Base-by-base conservation (phyloP, 2,329 filamentous ascomycete species). In the Ophiocordyceps camponoti-leonardi region DNA sequence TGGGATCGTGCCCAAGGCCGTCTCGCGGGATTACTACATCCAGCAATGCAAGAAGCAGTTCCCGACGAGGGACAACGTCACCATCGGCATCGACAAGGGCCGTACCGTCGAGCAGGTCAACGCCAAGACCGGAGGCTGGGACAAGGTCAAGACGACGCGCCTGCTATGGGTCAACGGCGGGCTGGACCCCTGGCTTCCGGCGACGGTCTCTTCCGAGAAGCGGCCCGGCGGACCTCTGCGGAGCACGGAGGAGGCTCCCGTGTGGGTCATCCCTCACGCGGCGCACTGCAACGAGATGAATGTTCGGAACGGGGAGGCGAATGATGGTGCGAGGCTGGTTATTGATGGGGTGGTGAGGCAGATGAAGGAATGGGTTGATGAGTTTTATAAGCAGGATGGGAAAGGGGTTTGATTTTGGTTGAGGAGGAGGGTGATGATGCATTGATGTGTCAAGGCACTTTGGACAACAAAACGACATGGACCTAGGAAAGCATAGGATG, bases 91-190 rank as follows among this genome's bases (percentile, higher is more conserved):
- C 5, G 53, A 60, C 31, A 49, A 45, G 2, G 69, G 71, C 45
- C 67, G 63, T 53, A 72, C 68, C 0, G 67, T 67, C 2, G 58
- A 58, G 3, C 56, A 65, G 22, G 53, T 77, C 37, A 81, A 81
- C 55, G 56, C 52, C 16, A 64, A 63, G 52, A 79, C 75, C 0
- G 62, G 67, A 22, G 77, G 77, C 30, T 81, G 77, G 77, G 48
- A 56, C 47, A 56, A 67, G 22, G 66, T 64, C 35, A 59, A 73
- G 46, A 71, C 68, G 2, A 71, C 67, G 16, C 67, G 75, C 2
- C 59, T 81, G 20, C 63, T 79, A 23, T 79, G 69, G 63, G 65
- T 68, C 6, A 79, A 79, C 51, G 76, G 70, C 41, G 64, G 75
- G 56, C 72, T 63, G 46, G 77, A 81, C 54, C 77, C 76, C 6